Evolutionary conservation across 1,139 yeast genomes (phyloP), one percentile per base, ranked within the genome.

Genomic region (Debaryomyces robertsiae): DNA sequence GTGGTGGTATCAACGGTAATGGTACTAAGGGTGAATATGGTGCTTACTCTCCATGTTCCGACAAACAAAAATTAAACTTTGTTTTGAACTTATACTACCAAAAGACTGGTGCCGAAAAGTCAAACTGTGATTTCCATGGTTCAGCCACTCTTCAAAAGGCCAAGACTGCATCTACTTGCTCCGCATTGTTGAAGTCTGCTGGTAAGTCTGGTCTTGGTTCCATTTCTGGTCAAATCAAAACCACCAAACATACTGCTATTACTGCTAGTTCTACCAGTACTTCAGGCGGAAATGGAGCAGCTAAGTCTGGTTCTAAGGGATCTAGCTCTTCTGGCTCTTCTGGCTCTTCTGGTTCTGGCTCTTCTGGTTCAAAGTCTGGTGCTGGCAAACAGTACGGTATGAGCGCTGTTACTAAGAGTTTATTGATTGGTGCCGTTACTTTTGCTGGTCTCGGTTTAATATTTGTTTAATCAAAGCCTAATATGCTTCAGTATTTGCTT

Each of bases 51-150:
- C 76, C 71, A 73, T 81, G 86, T 62, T 62, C 71, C 40, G 67
- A 75, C 50, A 72, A 77, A 67, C 83, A 79, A 52, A 74, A 79
- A 70, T 77, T 83, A 60, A 78, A 81, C 59, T 83, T 73, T 59
- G 72, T 80, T 42, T 64, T 83, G 57, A 78, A 82, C 72, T 58
- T 69, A 53, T 83, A 84, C 75, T 78, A 78, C 68, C 50, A 66
- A 48, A 65, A 63, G 28, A 69, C 81, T 42, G 75, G 70, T 52
- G 62, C 64, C 44, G 46, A 48, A 44, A 47, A 62, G 16, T 59
- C 70, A 36, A 86, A 86, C 38, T 85, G 94, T 75, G 77, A 74
- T 60, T 85, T 84, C 65, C 62, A 65, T 46, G 93, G 94, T 47
- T 73, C 82, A 45, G 89, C 87, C 39, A 51, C 79, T 28, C 40